Evolutionary conservation across 129 eudicot species (phyloP), one percentile per base, ranked within the genome.

Genomic region (Helichrysum umbraculigerum): DNA sequence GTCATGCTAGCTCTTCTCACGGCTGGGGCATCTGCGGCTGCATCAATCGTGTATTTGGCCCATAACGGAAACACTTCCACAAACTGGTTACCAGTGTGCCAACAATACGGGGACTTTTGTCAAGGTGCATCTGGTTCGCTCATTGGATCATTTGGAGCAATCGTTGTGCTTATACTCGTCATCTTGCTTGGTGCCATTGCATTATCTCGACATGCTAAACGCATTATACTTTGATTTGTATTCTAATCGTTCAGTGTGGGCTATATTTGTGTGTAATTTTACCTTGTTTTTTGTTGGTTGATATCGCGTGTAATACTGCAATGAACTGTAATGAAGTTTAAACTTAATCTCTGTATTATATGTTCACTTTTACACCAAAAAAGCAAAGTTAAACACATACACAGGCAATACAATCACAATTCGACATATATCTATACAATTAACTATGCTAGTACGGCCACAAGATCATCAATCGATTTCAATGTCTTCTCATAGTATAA

Each of bases 401-500:
- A 52, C 4, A 19, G 25, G 62, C 2, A 21, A 17, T 19, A 66
- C 0, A 25, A 28, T 21, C 15, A 16, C 11, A 1, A 66, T 29
- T 57, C 3, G 21, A 79, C 22, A 66, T 11, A 61, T 32, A 74
- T 57, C 17, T 78, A 69, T 51, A 52, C 64, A 71, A 25, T n/a
- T 64, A 3, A 7, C 75, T 81, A 92, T 21, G 93, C 93, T 21
- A 92, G 77, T 5, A 89, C 76, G 33, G 84, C 87, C 76, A 89
- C 93, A 17, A 92, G 93, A 71, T 86, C 83, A 77, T 92, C 98
- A 7, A 92, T 83, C 56, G 96, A 92, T 71, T 87, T 83, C 88
- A 92, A 77, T 1, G 98, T 92, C 96, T 87, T 92, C 93, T 92
- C 91, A 51, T 92, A 92, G 87, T 82, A 89, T 54, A 89, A 29